Conservation (phyloP, 768 basidiomycete genomes). For the Pluteus cervinus region DNA sequence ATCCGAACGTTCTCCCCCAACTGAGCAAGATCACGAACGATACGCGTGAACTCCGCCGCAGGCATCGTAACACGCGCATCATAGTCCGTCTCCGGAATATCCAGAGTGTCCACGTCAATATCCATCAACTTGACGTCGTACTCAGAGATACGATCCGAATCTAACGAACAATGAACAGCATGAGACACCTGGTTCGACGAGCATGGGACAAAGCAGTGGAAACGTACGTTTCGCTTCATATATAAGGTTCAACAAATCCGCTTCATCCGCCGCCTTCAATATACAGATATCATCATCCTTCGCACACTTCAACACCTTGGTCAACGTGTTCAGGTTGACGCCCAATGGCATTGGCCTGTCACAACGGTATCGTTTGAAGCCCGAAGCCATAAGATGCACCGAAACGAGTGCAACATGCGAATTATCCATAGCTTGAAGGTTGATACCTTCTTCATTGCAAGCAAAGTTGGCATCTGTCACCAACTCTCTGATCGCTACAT, state of each 20-base stretch:
- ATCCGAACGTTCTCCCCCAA: constrained; percentile 94
- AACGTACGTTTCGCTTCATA: constrained; percentile 86
- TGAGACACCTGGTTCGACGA: not conserved
- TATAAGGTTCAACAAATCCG: constrained; percentile 79
- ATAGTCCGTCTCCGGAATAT: constrained; percentile 96
- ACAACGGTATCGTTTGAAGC: constrained; percentile 87
- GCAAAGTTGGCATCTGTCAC: constrained; percentile 98
- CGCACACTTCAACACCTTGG: constrained; percentile 95
- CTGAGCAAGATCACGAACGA: constrained; percentile 85
- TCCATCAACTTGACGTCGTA: constrained; percentile 99
- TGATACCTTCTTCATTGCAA: constrained; percentile 92
- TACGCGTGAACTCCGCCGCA: constrained; percentile 81
- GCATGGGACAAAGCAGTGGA: constrained; percentile 1
- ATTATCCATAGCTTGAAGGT: constrained; percentile 99
- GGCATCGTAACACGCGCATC: constrained; percentile 89
- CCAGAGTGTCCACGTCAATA: constrained; percentile 91
- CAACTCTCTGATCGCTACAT: constrained; percentile 92
- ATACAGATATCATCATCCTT: constrained; percentile 93
- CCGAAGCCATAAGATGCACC: constrained; percentile 70
- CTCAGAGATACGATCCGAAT: constrained; percentile 89
- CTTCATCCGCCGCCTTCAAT: constrained; percentile 87
- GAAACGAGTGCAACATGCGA: constrained; percentile 97
- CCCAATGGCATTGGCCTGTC: constrained; percentile 93
- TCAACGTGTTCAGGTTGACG: constrained; percentile 79
- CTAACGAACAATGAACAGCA: constrained; percentile 31